Percentiles rank a stretch among this genome's conserved stretches.
Evolutionary conservation across 352 stramenopile species (phyloP).

Genomic region (Pythium aquatile): DNA sequence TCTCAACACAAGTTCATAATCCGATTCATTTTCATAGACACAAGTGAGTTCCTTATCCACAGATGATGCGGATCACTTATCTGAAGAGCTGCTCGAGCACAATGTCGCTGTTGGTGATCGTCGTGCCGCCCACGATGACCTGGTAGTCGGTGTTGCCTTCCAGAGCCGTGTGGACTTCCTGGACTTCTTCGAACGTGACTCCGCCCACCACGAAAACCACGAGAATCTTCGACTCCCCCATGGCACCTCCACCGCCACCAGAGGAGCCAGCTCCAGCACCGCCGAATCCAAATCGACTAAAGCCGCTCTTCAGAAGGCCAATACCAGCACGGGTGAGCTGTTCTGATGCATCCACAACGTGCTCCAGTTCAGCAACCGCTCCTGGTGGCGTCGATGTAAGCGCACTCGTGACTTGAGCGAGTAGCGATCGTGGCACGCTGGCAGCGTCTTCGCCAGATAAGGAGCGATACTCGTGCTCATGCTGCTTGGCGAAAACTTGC

Average conservation of each 20-base stretch:
- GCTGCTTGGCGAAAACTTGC: slow-evolving; percentile 49
- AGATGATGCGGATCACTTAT: slow-evolving; percentile 1
- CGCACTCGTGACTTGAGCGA: slow-evolving; percentile 49
- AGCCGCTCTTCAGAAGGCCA: slow-evolving; percentile 77
- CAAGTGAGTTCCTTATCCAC: background rate
- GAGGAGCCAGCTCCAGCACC: slow-evolving; percentile 20
- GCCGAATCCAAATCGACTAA: slow-evolving; percentile 78
- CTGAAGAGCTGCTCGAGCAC: slow-evolving; percentile 58
- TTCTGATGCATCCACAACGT: slow-evolving; percentile 78
- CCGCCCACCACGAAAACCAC: slow-evolving; percentile 78
- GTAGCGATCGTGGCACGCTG: slow-evolving; percentile 29
- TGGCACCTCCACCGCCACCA: slow-evolving; percentile 22
- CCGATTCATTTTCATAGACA: background rate
- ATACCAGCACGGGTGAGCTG: slow-evolving; percentile 75
- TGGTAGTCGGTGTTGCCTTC: slow-evolving; percentile 48
- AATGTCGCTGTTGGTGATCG: slow-evolving; percentile 66
- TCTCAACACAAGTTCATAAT: background rate
- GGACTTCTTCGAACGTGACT: slow-evolving; percentile 79
- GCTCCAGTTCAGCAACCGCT: slow-evolving; percentile 42
- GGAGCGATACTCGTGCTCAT: slow-evolving; percentile 24
- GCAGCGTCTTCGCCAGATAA: slow-evolving; percentile 1
- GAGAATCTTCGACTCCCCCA: slow-evolving; percentile 44
- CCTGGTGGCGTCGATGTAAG: slow-evolving; percentile 22
- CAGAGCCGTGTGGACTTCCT: slow-evolving; percentile 62
- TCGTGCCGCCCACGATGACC: slow-evolving; percentile 71